Percentiles rank a stretch among this genome's conserved stretches.
phyloP scores from a whole-genome alignment of 140 eudicot species.

The Oenanthe javanica region DNA sequence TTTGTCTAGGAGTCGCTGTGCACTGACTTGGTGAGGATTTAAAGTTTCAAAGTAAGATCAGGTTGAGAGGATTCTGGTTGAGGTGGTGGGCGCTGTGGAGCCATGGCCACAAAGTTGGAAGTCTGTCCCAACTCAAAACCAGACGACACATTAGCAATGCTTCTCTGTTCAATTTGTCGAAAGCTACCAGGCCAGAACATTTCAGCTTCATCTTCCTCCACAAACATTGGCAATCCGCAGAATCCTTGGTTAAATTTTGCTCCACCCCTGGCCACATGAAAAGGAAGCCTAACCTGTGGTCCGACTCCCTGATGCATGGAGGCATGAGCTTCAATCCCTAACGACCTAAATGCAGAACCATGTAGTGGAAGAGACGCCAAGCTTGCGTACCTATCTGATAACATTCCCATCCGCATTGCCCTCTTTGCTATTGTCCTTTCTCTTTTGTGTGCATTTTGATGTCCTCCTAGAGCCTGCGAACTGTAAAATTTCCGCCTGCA shows the following conservation, averaged over 20 bases:
- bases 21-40: slow-evolving; percentile 23
- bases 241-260: slow-evolving; percentile 51
- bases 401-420: slow-evolving; percentile 77
- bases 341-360: slow-evolving; percentile 51
- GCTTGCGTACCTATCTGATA: slow-evolving; percentile 64
- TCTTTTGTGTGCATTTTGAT: slow-evolving; percentile 88
- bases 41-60: slow-evolving; percentile 72
- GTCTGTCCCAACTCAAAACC: slow-evolving; percentile 17
- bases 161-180: slow-evolving; percentile 36
- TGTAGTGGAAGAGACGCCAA: slow-evolving; percentile 77
- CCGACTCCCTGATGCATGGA: slow-evolving; percentile 39
- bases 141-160: not conserved
- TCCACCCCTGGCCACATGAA: slow-evolving; percentile 35
- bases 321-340: slow-evolving; percentile 70
- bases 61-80: slow-evolving; percentile 38
- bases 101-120: slow-evolving; percentile 16
- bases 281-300: slow-evolving; percentile 22
- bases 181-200: slow-evolving; percentile 80
- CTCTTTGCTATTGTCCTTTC: slow-evolving; percentile 82
- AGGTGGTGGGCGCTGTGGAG: slow-evolving; percentile 22
- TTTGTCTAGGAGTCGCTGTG: slow-evolving; percentile 24
- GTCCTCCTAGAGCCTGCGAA: slow-evolving; percentile 91
- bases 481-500: slow-evolving; percentile 83
- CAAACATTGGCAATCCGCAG: slow-evolving; percentile 36
- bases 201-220: slow-evolving; percentile 55